A percentile compares a stretch with the other conserved stretches of the same genome.
Evolutionary conservation across 164 flowering plant species (phyloP).

Genomic region (Stephania cephalantha): DNA sequence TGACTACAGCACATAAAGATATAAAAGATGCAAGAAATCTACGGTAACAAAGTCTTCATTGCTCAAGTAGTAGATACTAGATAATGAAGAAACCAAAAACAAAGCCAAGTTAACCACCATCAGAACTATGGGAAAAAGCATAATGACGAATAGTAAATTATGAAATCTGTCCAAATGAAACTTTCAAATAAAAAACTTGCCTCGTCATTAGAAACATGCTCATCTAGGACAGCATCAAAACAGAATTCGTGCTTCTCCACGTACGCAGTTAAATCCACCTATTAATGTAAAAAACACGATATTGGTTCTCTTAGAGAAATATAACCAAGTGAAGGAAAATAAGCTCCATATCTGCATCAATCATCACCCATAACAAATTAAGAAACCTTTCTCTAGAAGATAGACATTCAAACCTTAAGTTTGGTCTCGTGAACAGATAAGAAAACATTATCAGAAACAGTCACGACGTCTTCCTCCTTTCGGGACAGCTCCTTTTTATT

Average conservation of each 20-base stretch:
- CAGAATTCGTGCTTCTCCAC: slow-evolving; percentile 97
- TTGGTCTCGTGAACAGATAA: slow-evolving; percentile 91
- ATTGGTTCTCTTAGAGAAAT: slow-evolving; percentile 17
- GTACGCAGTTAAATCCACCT: slow-evolving; percentile 98
- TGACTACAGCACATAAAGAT: not conserved
- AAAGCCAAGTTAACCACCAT: not conserved
- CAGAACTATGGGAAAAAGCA: not conserved
- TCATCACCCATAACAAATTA: not conserved
- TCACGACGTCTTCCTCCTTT: slow-evolving; percentile 90
- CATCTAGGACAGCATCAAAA: slow-evolving; percentile 94
- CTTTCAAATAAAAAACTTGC: slow-evolving; percentile 26
- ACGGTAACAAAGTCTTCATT: not conserved
- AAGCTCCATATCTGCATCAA: not conserved
- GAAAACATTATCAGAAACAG: slow-evolving; percentile 50
- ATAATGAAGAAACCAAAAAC: too few relatives aligned
- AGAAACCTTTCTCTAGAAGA: not conserved
- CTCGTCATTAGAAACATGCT: slow-evolving; percentile 88
- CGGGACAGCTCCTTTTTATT: slow-evolving; percentile 85
- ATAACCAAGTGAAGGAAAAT: not conserved
- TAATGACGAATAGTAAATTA: not conserved
- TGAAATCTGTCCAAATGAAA: not conserved
- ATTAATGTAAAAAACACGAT: slow-evolving; percentile 18
- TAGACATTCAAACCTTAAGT: slow-evolving; percentile 52
- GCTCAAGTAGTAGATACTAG: too few relatives aligned
- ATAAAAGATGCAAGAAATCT: not conserved